These are phyloP conservation scores for Russula vinacea DNA, from an alignment of 768 basidiomycete genomes.

Conservation along the genomic window DNA sequence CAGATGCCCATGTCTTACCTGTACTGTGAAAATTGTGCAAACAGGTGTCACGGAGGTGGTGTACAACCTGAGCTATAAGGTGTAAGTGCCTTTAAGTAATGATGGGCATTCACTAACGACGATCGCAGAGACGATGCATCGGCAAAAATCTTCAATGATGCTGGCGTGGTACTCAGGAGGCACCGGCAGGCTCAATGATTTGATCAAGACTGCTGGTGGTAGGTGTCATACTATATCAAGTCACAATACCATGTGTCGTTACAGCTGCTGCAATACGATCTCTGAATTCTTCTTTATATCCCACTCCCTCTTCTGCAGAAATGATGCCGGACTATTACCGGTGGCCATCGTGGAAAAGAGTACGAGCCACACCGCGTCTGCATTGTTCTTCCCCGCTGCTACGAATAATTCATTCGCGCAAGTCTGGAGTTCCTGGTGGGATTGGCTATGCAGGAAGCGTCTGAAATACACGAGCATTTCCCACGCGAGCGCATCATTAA, in stretches of 20 bases:
- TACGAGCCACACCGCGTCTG: constrained; percentile 82
- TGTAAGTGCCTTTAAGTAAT: constrained; percentile 50
- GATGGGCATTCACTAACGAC: background rate
- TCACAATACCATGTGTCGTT: constrained; percentile 3
- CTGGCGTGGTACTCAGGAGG: constrained; percentile 76
- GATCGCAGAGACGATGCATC: constrained; percentile 74
- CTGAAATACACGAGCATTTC: constrained; percentile 73
- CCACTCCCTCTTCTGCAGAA: constrained; percentile 59
- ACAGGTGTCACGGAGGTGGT: constrained; percentile 89
- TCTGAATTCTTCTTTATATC: constrained; percentile 48
- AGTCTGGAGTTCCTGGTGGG: constrained; percentile 71
- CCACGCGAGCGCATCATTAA: constrained; percentile 74
- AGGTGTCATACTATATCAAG: background rate
- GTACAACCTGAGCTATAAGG: constrained; percentile 92
- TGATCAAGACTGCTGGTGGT: background rate
- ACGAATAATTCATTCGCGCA: constrained; percentile 63
- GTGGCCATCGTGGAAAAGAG: constrained; percentile 53
- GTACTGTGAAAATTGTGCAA: constrained; percentile 97
- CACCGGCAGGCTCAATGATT: constrained; percentile 48
- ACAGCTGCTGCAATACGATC: constrained; percentile 27
- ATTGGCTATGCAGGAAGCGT: constrained; percentile 64
- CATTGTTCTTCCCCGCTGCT: constrained; percentile 57
- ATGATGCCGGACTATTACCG: constrained; percentile 44
- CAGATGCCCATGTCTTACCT: constrained; percentile 97
- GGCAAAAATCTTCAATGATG: constrained; percentile 71